These are phyloP conservation scores for Nemania sp. DNA, from an alignment of 2,329 filamentous ascomycete genomes.

Conservation along the genomic window DNA sequence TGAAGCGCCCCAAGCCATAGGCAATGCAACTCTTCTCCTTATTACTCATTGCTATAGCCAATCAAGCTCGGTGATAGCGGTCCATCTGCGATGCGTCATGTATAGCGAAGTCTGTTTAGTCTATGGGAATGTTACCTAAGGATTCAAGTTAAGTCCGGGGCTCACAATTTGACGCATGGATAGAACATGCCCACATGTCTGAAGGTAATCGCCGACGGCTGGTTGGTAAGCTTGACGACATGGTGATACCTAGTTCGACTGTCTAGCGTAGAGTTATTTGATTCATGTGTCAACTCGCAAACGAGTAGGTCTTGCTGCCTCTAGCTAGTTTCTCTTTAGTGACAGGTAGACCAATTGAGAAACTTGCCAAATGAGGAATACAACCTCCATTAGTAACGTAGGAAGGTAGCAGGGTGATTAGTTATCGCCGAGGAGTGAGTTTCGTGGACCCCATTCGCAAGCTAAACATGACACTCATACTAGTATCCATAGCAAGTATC, in stretches of 20 bases:
- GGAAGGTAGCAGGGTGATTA: background rate
- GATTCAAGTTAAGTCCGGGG: too few relatives aligned
- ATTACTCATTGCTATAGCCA: background rate
- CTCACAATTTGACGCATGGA: background rate
- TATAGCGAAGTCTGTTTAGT: background rate
- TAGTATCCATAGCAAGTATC: background rate
- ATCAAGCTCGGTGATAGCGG: background rate
- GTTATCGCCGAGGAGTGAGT: background rate
- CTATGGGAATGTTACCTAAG: background rate
- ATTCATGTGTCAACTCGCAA: background rate
- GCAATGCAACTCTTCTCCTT: background rate
- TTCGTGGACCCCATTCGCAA: background rate
- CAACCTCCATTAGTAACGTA: too few relatives aligned
- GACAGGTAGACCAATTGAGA: background rate
- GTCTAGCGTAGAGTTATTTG: background rate
- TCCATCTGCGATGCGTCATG: conserved; percentile 14
- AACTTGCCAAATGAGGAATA: background rate
- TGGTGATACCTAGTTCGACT: background rate
- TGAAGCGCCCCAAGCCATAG: background rate
- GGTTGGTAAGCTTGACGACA: conserved; percentile 18
- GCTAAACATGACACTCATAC: background rate
- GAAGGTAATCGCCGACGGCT: background rate
- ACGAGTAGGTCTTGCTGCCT: background rate
- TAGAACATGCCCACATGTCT: background rate
- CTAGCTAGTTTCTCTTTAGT: conserved; percentile 6